Evolutionary conservation across 345 rosid species (phyloP).

Genomic region (Psidium friedrichsthalianum): DNA sequence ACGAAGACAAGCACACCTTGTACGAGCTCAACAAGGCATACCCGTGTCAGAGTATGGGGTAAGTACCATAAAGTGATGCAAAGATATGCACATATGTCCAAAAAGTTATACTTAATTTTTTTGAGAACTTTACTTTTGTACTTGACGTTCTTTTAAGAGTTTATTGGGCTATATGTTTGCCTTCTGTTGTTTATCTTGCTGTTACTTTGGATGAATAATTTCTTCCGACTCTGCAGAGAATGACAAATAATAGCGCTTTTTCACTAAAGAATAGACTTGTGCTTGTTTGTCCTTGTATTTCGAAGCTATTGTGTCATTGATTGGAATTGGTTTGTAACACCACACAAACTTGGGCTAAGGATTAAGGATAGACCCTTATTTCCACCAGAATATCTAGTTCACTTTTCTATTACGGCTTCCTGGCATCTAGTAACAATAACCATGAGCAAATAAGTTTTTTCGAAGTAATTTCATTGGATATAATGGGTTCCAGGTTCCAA

Average conservation of each 20-base stretch:
- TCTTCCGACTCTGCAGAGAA: background rate
- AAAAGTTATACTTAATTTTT: background rate
- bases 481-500: background rate
- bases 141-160: background rate
- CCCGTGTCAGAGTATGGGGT: constrained; percentile 96
- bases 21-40: constrained; percentile 95
- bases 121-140: background rate
- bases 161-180: background rate
- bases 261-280: background rate
- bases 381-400: background rate
- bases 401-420: background rate
- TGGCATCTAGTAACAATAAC: background rate
- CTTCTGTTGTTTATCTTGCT: background rate
- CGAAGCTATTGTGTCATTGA: background rate
- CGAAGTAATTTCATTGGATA: background rate
- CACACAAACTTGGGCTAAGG: background rate
- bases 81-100: background rate
- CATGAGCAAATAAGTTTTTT: background rate
- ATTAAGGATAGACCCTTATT: background rate
- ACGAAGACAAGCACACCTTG: constrained; percentile 69
- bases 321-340: background rate
- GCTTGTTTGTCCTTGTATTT: background rate
- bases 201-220: background rate
- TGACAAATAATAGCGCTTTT: background rate
- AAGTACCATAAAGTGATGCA: constrained; percentile 5